A percentile compares a stretch with the other conserved stretches of the same genome.
phyloP scores from a whole-genome alignment of 1,284 basidiomycete species.

The Marasmius oreades region DNA sequence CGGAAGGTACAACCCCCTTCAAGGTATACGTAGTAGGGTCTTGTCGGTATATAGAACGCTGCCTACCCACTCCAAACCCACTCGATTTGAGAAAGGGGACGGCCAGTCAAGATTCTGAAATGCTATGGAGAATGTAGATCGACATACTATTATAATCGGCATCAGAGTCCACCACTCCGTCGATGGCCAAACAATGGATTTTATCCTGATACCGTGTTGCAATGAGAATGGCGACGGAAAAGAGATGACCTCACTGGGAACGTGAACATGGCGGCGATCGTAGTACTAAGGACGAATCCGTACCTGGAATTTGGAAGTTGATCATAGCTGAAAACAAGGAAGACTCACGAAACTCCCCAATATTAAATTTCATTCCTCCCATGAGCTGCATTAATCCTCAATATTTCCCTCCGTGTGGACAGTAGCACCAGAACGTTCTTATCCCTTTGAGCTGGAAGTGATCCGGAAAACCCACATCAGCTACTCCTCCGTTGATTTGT shows the following conservation, averaged over 20 bases:
- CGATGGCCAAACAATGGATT: too few relatives aligned
- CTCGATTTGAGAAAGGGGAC: neutral
- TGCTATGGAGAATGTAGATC: neutral
- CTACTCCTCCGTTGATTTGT: constrained; percentile 28
- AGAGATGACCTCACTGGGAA: too few relatives aligned
- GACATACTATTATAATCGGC: too few relatives aligned
- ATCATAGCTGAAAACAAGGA: neutral
- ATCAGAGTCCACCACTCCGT: too few relatives aligned
- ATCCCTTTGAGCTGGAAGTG: constrained; percentile 28
- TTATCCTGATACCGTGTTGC: too few relatives aligned
- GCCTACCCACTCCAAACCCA: constrained; percentile 20
- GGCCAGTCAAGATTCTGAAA: too few relatives aligned
- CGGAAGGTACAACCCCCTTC: constrained; percentile 27
- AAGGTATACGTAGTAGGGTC: constrained; percentile 20
- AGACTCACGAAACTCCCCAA: constrained; percentile 48
- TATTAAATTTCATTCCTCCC: constrained; percentile 45
- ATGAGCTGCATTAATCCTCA: constrained; percentile 40
- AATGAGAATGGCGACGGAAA: too few relatives aligned
- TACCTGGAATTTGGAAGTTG: neutral
- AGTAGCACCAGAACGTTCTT: constrained; percentile 32
- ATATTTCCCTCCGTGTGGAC: constrained; percentile 47
- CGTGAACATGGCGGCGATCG: neutral
- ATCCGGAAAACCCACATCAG: constrained; percentile 24
- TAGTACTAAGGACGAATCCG: neutral
- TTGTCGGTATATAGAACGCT: constrained; percentile 23